Evolutionary conservation across 2,329 filamentous ascomycete species (phyloP).

Genomic region (Curvularia lunata): DNA sequence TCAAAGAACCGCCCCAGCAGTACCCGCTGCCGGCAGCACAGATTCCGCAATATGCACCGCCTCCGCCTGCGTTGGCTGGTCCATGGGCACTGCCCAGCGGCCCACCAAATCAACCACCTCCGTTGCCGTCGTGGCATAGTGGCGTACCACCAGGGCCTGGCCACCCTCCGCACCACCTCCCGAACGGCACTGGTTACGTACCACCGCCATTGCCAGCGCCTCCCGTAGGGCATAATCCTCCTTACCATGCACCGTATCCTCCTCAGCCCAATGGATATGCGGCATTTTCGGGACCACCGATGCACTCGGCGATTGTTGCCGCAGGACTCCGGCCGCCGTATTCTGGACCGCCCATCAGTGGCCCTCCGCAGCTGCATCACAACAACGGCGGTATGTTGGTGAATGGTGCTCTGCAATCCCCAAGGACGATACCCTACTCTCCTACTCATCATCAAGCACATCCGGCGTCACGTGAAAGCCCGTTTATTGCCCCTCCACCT

Average conservation of each 20-base stretch:
- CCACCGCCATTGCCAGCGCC: slow-evolving; percentile 32
- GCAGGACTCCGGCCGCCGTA: slow-evolving; percentile 39
- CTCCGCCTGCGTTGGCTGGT: slow-evolving; percentile 27
- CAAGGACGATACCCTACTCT: slow-evolving; percentile 45
- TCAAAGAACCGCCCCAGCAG: slow-evolving; percentile 44
- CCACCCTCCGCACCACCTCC: slow-evolving; percentile 34
- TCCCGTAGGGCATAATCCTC: slow-evolving; percentile 35
- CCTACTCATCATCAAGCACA: slow-evolving; percentile 45
- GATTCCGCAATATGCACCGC: slow-evolving; percentile 32
- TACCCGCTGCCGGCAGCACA: slow-evolving; percentile 42
- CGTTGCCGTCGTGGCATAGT: slow-evolving; percentile 40
- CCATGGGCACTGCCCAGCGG: slow-evolving; percentile 33
- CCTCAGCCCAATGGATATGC: slow-evolving; percentile 44
- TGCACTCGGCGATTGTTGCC: slow-evolving; percentile 39
- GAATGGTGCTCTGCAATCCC: slow-evolving; percentile 48
- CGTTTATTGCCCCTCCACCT: slow-evolving; percentile 39
- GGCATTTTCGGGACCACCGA: slow-evolving; percentile 39
- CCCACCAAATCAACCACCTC: slow-evolving; percentile 37
- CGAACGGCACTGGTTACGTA: slow-evolving; percentile 41
- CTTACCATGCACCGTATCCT: slow-evolving; percentile 43
- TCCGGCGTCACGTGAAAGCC: slow-evolving; percentile 45
- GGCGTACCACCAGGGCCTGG: slow-evolving; percentile 33
- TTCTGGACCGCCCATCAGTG: slow-evolving; percentile 35
- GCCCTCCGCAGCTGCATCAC: slow-evolving; percentile 43
- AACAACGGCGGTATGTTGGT: slow-evolving; percentile 40